These are phyloP conservation scores for Tanacetum coccineum DNA, from an alignment of 129 eudicot genomes.

Conservation along the genomic window DNA sequence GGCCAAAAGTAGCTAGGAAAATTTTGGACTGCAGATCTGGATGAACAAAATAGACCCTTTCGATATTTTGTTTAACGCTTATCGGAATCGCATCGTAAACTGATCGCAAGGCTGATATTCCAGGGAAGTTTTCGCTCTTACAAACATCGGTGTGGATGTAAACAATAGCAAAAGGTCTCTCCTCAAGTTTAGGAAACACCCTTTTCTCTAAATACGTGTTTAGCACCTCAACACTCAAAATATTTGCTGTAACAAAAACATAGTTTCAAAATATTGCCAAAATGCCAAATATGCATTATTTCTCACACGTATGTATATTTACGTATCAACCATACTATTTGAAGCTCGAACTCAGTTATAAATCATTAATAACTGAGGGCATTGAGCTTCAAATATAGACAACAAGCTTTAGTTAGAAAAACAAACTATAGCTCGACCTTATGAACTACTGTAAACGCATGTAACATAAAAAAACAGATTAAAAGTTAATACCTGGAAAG, in stretches of 20 bases:
- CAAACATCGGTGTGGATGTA: conserved; percentile 79
- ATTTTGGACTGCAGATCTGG: conserved; percentile 82
- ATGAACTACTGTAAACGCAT: no score
- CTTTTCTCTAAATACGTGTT: conserved; percentile 64
- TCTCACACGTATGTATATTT: no score
- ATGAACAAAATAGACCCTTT: conserved; percentile 73
- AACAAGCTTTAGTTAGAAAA: no score
- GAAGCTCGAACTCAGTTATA: no score
- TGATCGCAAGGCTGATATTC: conserved; percentile 60
- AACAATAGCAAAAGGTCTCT: conserved; percentile 53
- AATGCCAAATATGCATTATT: no score
- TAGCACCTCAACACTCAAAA: conserved; percentile 48
- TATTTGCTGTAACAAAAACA: conserved; percentile 54
- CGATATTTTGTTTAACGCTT: conserved; percentile 42
- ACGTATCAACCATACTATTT: no score
- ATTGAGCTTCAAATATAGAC: no score
- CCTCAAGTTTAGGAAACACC: conserved; percentile 49
- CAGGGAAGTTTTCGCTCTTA: conserved; percentile 66
- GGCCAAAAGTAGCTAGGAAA: conserved; percentile 80
- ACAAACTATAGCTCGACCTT: no score
- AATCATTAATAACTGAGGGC: no score
- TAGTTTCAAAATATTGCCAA: no score
- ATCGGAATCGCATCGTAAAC: conserved; percentile 66
- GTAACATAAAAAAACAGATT: not conserved
- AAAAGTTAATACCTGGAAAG: conserved; percentile 48